Evolutionary conservation across 805 yeast genomes (phyloP), one percentile per base, ranked within the genome.

Genomic region (Cyberlindnera mrakii): DNA sequence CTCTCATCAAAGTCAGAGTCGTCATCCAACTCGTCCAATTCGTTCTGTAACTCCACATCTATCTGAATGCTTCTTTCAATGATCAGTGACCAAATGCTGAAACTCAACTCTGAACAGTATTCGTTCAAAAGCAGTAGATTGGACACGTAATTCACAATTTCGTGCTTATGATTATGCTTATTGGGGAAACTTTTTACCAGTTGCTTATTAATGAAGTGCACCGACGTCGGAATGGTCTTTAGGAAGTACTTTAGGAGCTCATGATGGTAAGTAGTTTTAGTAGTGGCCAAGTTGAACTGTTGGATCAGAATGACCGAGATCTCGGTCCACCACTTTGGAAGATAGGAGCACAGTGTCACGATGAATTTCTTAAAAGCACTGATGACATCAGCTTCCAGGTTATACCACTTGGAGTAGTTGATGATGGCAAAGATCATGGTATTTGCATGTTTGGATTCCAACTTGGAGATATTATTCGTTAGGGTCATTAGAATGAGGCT

Each of bases 31-130:
- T 86, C 96, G 54, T 89, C 96, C 45, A 87, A 65, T 53, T 85
- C 93, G 57, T 86, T 88, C 56, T 88, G 96, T 44, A 90, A 70
- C 62, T 89, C 98, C 5, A 90, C 96, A 63, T 91, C 99, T 37
- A 93, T 70, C 50, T 86, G 85, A 46, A 93, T 87, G 43, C 85
- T 74, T 48, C 80, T 77, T 61, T 91, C 96, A 33, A 89, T 68
- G 14, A 90, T 71, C 45, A 86, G 63, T 18, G 84, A 81, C 96
- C 97, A 90, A 6, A 86, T 71, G 37, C 78, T 78, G 49, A 74
- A 74, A 52, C 81, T 79, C 49, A 89, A 66, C 52, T 89, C 96
- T 4, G 79, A 77, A 49, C 93, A 85, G 62, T 91, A 90, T 9
- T 71, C 69, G 30, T 80, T 66, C 23, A 86, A 60, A 20, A 58